Base-by-base conservation (phyloP, 352 stramenopile genomes). In the Bremia lactucae region DNA sequence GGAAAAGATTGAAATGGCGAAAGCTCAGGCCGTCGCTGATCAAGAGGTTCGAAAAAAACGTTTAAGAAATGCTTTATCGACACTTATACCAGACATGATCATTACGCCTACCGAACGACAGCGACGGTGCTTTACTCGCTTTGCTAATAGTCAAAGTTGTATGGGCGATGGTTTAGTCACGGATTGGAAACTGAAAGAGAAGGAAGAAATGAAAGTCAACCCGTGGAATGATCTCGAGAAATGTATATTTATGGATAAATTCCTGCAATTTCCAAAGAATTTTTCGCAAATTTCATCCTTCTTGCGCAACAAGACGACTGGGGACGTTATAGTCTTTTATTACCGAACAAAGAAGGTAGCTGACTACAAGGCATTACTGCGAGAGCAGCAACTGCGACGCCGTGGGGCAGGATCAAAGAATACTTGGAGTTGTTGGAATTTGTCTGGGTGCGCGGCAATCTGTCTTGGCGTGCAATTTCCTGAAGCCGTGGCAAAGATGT, bases 141-240 rank as follows among this genome's bases (percentile, higher is more conserved):
- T 68, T 21, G 56, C 46, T 1, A 77, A 80, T 49, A 67, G 71
- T 0, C 78, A 88, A 49, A 69, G 78, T 5, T 76, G 60, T 29
- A 72, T 87, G 62, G 56, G 59, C 4, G 78, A 83, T 48, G 78
- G 78, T 6, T 38, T 90, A 19, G 62, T 65, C 3, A 57, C 50
- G 6, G 75, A 88, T 49, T 74, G 68, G 61, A 73, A 71, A 16
- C 38, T 80, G 22, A 80, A 79, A 19, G 72, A 85, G 52, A 67
- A 69, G 18, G 71, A 63, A 1, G 69, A 89, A 33, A 68, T 79
- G 47, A 62, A 87, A n/a, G 74, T 89, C 18, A 98, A 98, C 40
- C 74, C 94, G 6, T 99, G 95, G 96, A 97, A 79, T 38, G 96
- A 99, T 52, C 65, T 98, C 38, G 96, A 99, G 65, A 99, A 99